Conservation (phyloP, 257 asterid genomes). For the Scutellaria barbata region DNA sequence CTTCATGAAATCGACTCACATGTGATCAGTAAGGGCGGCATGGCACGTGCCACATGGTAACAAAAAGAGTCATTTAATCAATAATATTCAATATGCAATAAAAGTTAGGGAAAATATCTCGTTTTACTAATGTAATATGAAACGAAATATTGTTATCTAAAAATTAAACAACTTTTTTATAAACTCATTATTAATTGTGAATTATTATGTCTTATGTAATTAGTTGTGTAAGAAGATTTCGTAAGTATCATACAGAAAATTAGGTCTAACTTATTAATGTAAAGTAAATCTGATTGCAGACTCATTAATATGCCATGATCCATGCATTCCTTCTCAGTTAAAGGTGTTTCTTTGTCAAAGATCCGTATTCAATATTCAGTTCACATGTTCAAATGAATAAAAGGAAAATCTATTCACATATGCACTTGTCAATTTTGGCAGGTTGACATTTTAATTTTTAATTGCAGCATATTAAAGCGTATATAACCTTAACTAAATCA, state of each 20-base stretch:
- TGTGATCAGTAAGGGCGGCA: no score
- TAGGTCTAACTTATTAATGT: conserved; percentile 15
- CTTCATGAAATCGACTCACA: no score
- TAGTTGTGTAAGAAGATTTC: no score
- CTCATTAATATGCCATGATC: conserved; percentile 6
- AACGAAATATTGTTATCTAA: no score
- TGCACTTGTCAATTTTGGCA: conserved; percentile 24
- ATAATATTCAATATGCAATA: no score
- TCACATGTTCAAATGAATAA: background rate
- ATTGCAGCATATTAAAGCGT: background rate
- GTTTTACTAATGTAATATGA: no score
- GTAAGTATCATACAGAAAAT: background rate
- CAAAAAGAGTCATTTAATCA: no score
- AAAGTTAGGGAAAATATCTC: no score
- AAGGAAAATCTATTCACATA: background rate
- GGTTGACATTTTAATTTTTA: conserved; percentile 20
- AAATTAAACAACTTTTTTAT: no score
- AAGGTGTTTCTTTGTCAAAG: conserved; percentile 5
- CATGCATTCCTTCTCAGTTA: conserved; percentile 1
- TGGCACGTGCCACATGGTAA: no score
- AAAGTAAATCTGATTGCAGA: conserved; percentile 7
- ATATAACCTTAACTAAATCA: background rate
- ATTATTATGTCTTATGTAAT: no score
- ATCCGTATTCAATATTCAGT: background rate
- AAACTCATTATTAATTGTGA: no score